Percentiles rank a stretch among this genome's conserved stretches.
phyloP scores from a whole-genome alignment of 2,329 filamentous ascomycete genomes.

The Sphaerulina vaccinii region DNA sequence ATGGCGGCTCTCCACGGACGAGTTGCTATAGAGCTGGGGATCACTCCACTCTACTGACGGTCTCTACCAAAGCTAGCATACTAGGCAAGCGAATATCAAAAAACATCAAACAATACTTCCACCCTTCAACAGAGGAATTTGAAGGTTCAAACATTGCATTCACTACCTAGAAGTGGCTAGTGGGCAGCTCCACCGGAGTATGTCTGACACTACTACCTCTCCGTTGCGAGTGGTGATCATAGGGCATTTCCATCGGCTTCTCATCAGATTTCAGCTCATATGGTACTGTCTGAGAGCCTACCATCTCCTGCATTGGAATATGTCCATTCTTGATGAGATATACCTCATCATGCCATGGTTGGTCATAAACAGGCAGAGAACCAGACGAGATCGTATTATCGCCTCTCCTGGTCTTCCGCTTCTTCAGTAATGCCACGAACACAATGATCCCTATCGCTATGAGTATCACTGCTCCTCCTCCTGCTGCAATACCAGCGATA shows the following conservation, averaged over 20 bases:
- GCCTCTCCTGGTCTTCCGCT: background rate
- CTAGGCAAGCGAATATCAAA: constrained; percentile 16
- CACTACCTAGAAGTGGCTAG: background rate
- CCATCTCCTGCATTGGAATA: constrained; percentile 5
- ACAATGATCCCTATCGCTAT: background rate
- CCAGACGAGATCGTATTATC: background rate
- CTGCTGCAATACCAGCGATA: constrained; percentile 6
- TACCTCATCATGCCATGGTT: background rate
- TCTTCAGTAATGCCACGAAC: background rate
- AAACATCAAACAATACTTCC: constrained; percentile 10
- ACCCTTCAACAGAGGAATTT: no score
- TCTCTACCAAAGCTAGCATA: constrained; percentile 18
- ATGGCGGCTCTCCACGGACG: constrained; percentile 2
- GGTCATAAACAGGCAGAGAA: background rate
- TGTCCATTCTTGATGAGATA: constrained; percentile 4
- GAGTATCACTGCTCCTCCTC: background rate
- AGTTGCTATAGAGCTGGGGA: constrained; percentile 4
- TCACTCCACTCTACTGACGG: constrained; percentile 15
- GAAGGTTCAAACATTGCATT: no score
- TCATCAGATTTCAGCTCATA: constrained; percentile 10
- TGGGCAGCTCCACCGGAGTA: constrained; percentile 2
- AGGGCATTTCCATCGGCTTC: constrained; percentile 9
- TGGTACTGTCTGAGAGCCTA: constrained; percentile 2
- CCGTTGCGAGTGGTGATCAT: background rate
- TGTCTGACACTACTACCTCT: background rate